A percentile compares a stretch with the other conserved stretches of the same genome.
These are phyloP conservation scores for Erythrophleum fordii DNA, from an alignment of 306 rosid genomes.

Conservation along the genomic window DNA sequence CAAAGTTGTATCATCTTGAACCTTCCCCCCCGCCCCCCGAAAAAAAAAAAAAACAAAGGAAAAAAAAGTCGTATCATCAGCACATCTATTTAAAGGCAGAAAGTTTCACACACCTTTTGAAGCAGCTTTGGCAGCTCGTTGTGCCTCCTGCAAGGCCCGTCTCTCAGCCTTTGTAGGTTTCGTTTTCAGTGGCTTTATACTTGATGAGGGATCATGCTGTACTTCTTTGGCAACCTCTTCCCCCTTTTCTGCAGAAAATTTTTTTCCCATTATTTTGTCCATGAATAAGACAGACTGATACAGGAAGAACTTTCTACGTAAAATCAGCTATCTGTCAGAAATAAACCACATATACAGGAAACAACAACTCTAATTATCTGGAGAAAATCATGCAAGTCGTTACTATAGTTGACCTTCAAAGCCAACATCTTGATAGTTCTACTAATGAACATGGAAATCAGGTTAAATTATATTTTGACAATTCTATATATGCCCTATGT, in stretches of 20 bases:
- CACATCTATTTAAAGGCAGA: not conserved
- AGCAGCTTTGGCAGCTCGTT: constrained; percentile 81
- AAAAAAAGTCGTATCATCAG: not conserved
- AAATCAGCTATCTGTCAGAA: constrained; percentile 22
- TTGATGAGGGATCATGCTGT: constrained; percentile 40
- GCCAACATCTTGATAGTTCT: not conserved
- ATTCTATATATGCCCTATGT: not conserved
- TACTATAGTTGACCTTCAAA: not conserved
- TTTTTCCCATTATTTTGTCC: constrained; percentile 9
- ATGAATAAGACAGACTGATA: not conserved
- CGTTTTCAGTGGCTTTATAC: constrained; percentile 53
- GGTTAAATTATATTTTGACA: not conserved
- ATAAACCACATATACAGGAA: not conserved
- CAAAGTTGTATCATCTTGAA: too few species aligned
- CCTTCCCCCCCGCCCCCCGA: too few species aligned
- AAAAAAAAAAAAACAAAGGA: too few species aligned
- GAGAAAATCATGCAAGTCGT: not conserved
- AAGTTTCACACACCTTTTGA: constrained; percentile 59
- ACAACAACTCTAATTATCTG: not conserved
- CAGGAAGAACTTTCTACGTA: constrained; percentile 6
- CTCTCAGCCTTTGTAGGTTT: constrained; percentile 86
- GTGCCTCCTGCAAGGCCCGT: constrained; percentile 88
- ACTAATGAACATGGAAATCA: not conserved
- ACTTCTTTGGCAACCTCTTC: constrained; percentile 46
- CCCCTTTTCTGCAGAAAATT: constrained; percentile 59